Conservation (phyloP, 495 filamentous ascomycete genomes). For the Clavariopsis aquatica region DNA sequence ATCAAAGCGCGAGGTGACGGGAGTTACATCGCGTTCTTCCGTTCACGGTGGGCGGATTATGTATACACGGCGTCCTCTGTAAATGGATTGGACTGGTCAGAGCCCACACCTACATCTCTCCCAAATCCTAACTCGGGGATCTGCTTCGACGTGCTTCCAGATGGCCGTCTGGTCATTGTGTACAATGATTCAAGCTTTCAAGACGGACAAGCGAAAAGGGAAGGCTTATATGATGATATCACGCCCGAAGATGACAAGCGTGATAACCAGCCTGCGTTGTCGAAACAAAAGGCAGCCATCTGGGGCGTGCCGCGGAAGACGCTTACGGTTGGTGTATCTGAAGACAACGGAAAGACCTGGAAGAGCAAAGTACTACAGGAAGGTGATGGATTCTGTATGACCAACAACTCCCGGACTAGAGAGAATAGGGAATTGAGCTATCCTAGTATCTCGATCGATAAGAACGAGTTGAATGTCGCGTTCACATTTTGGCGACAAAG, state of each 20-base stretch:
- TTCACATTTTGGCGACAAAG: conserved; percentile 24
- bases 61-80: conserved; percentile 6
- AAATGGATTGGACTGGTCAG: conserved; percentile 10
- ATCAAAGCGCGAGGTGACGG: conserved; percentile 8
- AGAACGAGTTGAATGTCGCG: conserved; percentile 8
- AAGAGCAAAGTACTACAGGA: conserved; percentile 19
- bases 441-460: conserved; percentile 20
- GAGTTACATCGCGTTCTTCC: conserved; percentile 17
- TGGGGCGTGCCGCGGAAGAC: conserved; percentile 23
- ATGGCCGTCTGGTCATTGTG: conserved; percentile 7
- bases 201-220: conserved; percentile 11
- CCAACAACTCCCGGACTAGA: conserved; percentile 11
- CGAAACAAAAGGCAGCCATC: conserved; percentile 4
- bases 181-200: conserved; percentile 18
- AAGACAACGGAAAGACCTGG: conserved; percentile 6
- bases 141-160: conserved; percentile 13
- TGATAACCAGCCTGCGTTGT: conserved; percentile 4
- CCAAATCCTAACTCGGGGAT: conserved; percentile 22
- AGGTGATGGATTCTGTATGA: conserved; percentile 19
- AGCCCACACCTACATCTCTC: not conserved
- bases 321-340: conserved; percentile 14
- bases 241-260: conserved; percentile 16
- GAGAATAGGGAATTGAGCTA: conserved; percentile 21
- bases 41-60: conserved; percentile 21
- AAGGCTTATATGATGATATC: conserved; percentile 25